Evolutionary conservation across 1,139 yeast genomes (phyloP).

Genomic region (Candida mesenterica): DNA sequence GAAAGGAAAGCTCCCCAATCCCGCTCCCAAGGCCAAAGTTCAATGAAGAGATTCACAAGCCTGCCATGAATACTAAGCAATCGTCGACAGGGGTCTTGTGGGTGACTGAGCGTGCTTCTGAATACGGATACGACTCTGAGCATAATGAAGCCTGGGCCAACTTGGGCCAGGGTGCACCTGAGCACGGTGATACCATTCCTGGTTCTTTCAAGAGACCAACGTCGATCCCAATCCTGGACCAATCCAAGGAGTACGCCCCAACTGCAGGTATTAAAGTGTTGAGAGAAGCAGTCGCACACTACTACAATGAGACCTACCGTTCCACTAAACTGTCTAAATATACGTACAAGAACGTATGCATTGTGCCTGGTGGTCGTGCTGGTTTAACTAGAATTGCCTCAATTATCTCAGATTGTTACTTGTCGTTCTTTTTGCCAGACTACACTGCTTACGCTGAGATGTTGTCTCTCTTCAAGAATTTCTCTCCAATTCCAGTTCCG

Average conservation of each 20-base stretch:
- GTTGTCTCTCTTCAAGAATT: conserved; percentile 64
- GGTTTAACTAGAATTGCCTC: conserved; percentile 69
- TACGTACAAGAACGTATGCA: conserved; percentile 63
- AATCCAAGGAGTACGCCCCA: conserved; percentile 61
- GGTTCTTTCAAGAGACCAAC: conserved; percentile 62
- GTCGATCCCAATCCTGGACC: conserved; percentile 49
- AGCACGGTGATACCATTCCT: conserved; percentile 60
- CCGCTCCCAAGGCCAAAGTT: conserved; percentile 52
- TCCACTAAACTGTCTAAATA: conserved; percentile 50
- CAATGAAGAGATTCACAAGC: conserved; percentile 49
- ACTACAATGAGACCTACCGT: conserved; percentile 59
- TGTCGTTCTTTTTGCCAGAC: conserved; percentile 65
- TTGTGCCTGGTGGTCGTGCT: conserved; percentile 72
- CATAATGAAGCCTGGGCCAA: conserved; percentile 59
- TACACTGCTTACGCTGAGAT: conserved; percentile 74
- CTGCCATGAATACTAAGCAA: conserved; percentile 62
- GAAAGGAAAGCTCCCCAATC: conserved; percentile 46
- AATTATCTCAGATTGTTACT: conserved; percentile 58
- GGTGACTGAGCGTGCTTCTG: conserved; percentile 67
- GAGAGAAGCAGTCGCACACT: conserved; percentile 61
- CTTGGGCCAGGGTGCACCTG: conserved; percentile 72
- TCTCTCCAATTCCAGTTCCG: conserved; percentile 69
- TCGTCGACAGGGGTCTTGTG: conserved; percentile 69
- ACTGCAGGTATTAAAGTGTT: conserved; percentile 61
- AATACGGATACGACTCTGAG: conserved; percentile 52